Conservation (phyloP, 1,284 basidiomycete genomes). For the Termitomyces sp. region DNA sequence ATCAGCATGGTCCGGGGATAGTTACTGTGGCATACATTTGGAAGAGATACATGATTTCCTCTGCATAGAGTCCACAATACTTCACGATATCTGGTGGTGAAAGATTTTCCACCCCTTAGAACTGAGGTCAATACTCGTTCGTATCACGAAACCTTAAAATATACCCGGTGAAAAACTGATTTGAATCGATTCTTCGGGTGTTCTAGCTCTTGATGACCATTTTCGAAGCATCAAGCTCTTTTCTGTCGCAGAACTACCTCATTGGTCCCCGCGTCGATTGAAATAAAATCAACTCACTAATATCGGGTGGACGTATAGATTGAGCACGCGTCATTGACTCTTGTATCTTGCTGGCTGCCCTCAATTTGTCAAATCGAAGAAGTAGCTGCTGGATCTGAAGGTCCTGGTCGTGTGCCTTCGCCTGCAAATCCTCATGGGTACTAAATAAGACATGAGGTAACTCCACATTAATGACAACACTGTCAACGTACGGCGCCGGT, state of each 20-base stretch:
- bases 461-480: neutral
- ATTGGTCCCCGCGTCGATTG: neutral
- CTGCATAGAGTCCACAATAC: slow-evolving; percentile 42
- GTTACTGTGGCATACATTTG: slow-evolving; percentile 37
- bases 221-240: slow-evolving; percentile 13
- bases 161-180: slow-evolving; percentile 27
- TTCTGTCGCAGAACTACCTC: neutral
- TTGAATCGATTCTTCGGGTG: slow-evolving; percentile 27
- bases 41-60: slow-evolving; percentile 57
- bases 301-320: slow-evolving; percentile 12
- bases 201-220: slow-evolving; percentile 23
- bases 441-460: slow-evolving; percentile 25
- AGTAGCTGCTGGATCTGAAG: slow-evolving; percentile 42
- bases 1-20: neutral
- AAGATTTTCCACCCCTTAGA: slow-evolving; percentile 11
- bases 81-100: slow-evolving; percentile 38
- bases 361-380: slow-evolving; percentile 42
- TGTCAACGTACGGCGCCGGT: slow-evolving; percentile 40
- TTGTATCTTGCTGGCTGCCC: slow-evolving; percentile 35
- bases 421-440: slow-evolving; percentile 53
- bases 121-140: slow-evolving; percentile 6
- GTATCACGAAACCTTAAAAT: neutral
- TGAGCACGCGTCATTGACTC: slow-evolving; percentile 34
- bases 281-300: slow-evolving; percentile 3
- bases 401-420: slow-evolving; percentile 43